Evolutionary conservation across 2,329 filamentous ascomycete genomes (phyloP).

Genomic region (Pseudogymnoascus pannorum): DNA sequence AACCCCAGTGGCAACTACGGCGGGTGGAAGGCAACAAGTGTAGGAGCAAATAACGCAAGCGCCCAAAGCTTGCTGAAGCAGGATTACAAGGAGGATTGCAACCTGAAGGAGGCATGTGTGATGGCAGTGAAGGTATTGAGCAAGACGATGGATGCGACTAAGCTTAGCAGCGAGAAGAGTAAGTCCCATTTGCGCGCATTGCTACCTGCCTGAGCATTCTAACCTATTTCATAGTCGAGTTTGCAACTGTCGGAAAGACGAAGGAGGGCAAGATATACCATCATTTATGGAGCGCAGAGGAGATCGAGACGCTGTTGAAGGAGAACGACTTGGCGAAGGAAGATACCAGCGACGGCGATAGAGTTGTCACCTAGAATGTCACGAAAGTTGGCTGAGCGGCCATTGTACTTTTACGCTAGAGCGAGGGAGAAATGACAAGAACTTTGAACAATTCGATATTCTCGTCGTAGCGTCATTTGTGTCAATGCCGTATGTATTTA

Average conservation of each 20-base stretch:
- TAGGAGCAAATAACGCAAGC: constrained; percentile 95
- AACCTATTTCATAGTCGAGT: constrained; percentile 63
- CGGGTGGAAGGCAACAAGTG: constrained; percentile 97
- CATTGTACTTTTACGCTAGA: constrained; percentile 8
- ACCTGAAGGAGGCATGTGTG: constrained; percentile 89
- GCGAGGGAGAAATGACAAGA: constrained; percentile 7
- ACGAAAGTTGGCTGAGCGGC: neutral
- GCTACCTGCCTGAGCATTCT: constrained; percentile 11
- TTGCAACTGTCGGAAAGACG: constrained; percentile 94
- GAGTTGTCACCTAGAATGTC: constrained; percentile 2
- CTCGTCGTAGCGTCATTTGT: neutral
- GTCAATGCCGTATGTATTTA: neutral
- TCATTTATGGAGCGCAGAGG: constrained; percentile 91
- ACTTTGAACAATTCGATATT: neutral
- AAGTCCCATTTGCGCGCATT: constrained; percentile 33
- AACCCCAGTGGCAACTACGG: constrained; percentile 99
- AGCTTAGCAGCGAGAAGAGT: constrained; percentile 99
- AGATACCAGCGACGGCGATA: constrained; percentile 36
- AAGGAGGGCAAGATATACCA: constrained; percentile 96
- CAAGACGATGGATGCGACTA: constrained; percentile 99
- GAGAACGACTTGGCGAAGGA: constrained; percentile 92
- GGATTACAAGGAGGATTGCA: constrained; percentile 98
- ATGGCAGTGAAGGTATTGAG: constrained; percentile 98
- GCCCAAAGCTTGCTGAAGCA: constrained; percentile 97
- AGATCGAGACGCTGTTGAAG: constrained; percentile 89